A percentile compares a stretch with the other conserved stretches of the same genome.
phyloP scores from a whole-genome alignment of 257 asterid genomes.

The Solanum sparsipilum region DNA sequence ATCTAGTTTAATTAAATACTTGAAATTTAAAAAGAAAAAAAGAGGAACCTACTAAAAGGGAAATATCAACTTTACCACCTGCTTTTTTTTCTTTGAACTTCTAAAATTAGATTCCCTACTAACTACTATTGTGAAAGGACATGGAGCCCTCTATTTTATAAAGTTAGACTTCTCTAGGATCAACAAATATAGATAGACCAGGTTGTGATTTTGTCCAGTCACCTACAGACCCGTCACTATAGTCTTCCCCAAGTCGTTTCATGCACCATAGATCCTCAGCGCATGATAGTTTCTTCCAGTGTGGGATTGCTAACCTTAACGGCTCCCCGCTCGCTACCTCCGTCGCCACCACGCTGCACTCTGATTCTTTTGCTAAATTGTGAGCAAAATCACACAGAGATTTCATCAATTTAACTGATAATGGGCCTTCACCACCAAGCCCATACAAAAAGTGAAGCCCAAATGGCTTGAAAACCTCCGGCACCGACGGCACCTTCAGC shows the following conservation, averaged over 20 bases:
- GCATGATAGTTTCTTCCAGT: slow-evolving; percentile 80
- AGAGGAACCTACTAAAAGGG: background rate
- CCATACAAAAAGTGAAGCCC: slow-evolving; percentile 80
- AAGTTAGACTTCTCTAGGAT: slow-evolving; percentile 70
- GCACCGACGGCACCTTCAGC: slow-evolving; percentile 64
- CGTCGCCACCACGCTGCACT: slow-evolving; percentile 82
- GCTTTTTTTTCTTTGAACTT: background rate
- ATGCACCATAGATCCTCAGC: slow-evolving; percentile 89
- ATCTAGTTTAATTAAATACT: background rate
- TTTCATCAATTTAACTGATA: slow-evolving; percentile 11
- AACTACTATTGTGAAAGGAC: background rate
- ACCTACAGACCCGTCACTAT: slow-evolving; percentile 64
- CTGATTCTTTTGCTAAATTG: slow-evolving; percentile 46
- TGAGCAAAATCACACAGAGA: slow-evolving; percentile 54
- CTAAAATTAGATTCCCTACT: slow-evolving; percentile 4
- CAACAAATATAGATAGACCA: slow-evolving; percentile 74
- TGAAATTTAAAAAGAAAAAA: background rate
- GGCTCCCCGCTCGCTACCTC: slow-evolving; percentile 67
- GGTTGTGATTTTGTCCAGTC: slow-evolving; percentile 89
- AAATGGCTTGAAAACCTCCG: slow-evolving; percentile 65
- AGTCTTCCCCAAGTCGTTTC: slow-evolving; percentile 61
- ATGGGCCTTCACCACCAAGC: slow-evolving; percentile 88
- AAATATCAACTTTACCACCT: background rate
- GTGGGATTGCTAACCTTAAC: slow-evolving; percentile 60
- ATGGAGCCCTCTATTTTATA: background rate